These are phyloP conservation scores for Pseudogymnoascus sp. DNA, from an alignment of 2,329 filamentous ascomycete species.

Conservation along the genomic window DNA sequence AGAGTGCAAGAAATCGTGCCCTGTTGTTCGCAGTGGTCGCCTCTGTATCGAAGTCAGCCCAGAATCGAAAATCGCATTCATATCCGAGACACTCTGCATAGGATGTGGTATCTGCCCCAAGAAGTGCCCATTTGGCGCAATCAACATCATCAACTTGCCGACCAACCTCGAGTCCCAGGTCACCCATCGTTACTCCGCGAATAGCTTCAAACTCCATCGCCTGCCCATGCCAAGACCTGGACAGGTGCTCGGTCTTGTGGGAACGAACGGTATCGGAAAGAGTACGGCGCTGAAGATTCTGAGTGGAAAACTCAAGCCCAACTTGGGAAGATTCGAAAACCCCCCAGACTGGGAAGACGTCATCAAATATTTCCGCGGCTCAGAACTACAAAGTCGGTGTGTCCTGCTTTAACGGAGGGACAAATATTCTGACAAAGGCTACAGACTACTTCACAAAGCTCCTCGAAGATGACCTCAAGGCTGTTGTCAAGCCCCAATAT, in stretches of 20 bases:
- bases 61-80: constrained; percentile 91
- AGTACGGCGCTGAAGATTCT: constrained; percentile 99
- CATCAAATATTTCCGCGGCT: constrained; percentile 95
- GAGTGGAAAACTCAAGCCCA: constrained; percentile 96
- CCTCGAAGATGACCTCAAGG: constrained; percentile 92
- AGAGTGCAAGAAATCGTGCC: constrained; percentile 98
- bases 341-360: constrained; percentile 99
- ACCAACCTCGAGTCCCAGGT: constrained; percentile 98
- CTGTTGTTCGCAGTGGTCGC: constrained; percentile 94
- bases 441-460: constrained; percentile 97
- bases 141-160: constrained; percentile 99
- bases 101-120: constrained; percentile 99
- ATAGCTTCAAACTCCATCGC: constrained; percentile 98
- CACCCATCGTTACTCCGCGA: constrained; percentile 96
- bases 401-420: not conserved
- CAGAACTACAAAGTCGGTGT: constrained; percentile 82
- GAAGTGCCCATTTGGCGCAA: constrained; percentile 97
- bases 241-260: constrained; percentile 90
- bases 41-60: constrained; percentile 90
- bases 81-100: constrained; percentile 91
- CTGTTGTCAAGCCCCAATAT: constrained; percentile 98
- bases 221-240: constrained; percentile 92
- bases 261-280: constrained; percentile 99
- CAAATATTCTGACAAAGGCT: constrained; percentile 16
- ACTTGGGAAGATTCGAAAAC: constrained; percentile 89